Evolutionary conservation across 108 stramenopile genomes (phyloP).

Genomic region (Discostella stelligeroides): DNA sequence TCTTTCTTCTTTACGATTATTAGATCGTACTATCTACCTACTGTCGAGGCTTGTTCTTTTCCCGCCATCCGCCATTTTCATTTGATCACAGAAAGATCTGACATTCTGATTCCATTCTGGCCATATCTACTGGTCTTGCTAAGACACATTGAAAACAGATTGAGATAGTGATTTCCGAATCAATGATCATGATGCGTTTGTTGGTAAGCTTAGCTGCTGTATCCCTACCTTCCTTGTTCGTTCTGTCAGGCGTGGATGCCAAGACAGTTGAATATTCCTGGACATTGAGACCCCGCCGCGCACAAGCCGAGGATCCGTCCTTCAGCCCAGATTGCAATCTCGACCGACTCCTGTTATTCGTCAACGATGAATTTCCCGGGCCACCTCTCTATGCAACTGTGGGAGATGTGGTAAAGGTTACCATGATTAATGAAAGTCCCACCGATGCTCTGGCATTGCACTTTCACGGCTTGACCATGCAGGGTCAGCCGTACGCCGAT

Average conservation of each 20-base stretch:
- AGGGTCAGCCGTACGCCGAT: conserved; percentile 39
- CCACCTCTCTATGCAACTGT: conserved; percentile 22
- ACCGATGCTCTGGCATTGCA: conserved; percentile 26
- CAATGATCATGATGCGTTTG: too few relatives aligned
- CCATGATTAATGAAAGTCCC: conserved; percentile 26
- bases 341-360: conserved; percentile 26
- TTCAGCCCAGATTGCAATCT: conserved; percentile 36
- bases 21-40: too few relatives aligned
- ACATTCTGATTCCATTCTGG: too few relatives aligned
- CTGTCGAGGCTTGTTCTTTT: too few relatives aligned
- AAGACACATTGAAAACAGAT: too few relatives aligned
- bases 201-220: too few relatives aligned
- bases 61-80: too few relatives aligned
- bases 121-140: too few relatives aligned
- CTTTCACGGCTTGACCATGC: conserved; percentile 44
- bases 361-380: conserved; percentile 37
- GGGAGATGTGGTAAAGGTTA: conserved; percentile 19
- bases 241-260: not conserved
- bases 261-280: conserved; percentile 32
- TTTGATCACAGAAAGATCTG: too few relatives aligned
- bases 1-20: too few relatives aligned
- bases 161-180: too few relatives aligned
- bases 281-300: conserved; percentile 32
- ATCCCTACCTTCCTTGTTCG: not conserved
- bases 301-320: not conserved